A percentile compares a stretch with the other conserved stretches of the same genome.
These are phyloP conservation scores for Parmelia sp. DNA, from an alignment of 495 filamentous ascomycete species.

Conservation along the genomic window DNA sequence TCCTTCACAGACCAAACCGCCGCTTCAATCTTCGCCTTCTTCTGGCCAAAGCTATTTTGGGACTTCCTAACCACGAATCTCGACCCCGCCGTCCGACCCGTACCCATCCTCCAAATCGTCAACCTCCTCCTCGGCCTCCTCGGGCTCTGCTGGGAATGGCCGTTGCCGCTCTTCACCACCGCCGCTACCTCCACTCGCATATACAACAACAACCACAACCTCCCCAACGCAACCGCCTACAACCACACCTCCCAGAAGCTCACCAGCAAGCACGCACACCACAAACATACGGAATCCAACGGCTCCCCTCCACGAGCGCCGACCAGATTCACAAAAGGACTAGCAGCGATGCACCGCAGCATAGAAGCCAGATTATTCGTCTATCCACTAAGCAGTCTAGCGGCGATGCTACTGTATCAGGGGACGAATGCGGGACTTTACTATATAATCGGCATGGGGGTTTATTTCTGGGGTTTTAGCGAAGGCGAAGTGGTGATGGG, in stretches of 20 bases:
- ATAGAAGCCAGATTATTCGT: conserved; percentile 79
- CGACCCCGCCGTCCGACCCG: conserved; percentile 73
- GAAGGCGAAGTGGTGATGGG: conserved; percentile 86
- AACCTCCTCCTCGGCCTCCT: conserved; percentile 87
- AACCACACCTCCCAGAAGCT: not conserved
- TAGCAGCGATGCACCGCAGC: conserved; percentile 65
- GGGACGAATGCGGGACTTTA: conserved; percentile 88
- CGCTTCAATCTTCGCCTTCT: conserved; percentile 78
- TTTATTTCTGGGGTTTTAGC: conserved; percentile 95
- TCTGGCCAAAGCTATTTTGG: conserved; percentile 99
- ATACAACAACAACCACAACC: not conserved
- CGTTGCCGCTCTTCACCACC: conserved; percentile 50
- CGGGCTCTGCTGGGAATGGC: conserved; percentile 87
- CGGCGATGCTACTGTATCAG: conserved; percentile 78
- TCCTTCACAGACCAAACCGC: conserved; percentile 67
- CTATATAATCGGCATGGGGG: conserved; percentile 76
- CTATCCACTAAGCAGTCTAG: conserved; percentile 72
- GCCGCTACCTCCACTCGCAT: conserved; percentile 27
- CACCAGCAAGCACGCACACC: not conserved
- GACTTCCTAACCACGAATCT: conserved; percentile 92
- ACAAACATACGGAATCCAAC: not conserved
- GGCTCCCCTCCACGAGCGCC: not conserved
- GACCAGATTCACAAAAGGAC: not conserved
- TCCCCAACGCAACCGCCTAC: not conserved
- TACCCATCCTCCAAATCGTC: conserved; percentile 86